phyloP scores from a whole-genome alignment of 495 filamentous ascomycete genomes.

The Glarea lozoyensis region DNA sequence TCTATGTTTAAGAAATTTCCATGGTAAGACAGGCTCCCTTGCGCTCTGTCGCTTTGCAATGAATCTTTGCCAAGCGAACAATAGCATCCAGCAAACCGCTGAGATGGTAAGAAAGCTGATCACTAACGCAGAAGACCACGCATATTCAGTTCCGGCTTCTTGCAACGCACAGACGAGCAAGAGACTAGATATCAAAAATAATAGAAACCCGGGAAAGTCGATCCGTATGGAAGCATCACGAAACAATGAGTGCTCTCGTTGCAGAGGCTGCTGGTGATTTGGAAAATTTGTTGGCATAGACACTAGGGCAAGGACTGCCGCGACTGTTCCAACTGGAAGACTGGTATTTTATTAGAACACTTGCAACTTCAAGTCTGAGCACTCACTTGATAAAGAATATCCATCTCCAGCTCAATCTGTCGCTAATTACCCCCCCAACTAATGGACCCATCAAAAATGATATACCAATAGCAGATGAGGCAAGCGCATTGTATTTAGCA shows the following conservation, averaged over 20 bases:
- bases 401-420: constrained; percentile 30
- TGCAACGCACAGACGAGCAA: background rate
- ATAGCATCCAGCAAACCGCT: background rate
- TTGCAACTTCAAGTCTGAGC: background rate
- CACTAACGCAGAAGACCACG: background rate
- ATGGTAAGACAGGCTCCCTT: background rate
- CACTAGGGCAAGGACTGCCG: background rate
- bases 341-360: background rate
- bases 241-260: background rate
- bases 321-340: background rate
- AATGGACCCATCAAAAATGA: constrained; percentile 35
- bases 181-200: background rate
- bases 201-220: background rate
- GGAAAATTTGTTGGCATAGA: background rate
- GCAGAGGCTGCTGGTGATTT: background rate
- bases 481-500: constrained; percentile 24
- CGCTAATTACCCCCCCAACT: constrained; percentile 35
- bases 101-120: background rate
- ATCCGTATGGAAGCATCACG: background rate
- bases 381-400: constrained; percentile 30
- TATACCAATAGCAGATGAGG: constrained; percentile 22
- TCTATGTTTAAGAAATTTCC: background rate
- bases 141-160: background rate
- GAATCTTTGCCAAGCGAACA: background rate
- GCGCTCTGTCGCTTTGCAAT: background rate